These are phyloP conservation scores for Penicillium pancosmium DNA, from an alignment of 495 filamentous ascomycete species.

Conservation along the genomic window DNA sequence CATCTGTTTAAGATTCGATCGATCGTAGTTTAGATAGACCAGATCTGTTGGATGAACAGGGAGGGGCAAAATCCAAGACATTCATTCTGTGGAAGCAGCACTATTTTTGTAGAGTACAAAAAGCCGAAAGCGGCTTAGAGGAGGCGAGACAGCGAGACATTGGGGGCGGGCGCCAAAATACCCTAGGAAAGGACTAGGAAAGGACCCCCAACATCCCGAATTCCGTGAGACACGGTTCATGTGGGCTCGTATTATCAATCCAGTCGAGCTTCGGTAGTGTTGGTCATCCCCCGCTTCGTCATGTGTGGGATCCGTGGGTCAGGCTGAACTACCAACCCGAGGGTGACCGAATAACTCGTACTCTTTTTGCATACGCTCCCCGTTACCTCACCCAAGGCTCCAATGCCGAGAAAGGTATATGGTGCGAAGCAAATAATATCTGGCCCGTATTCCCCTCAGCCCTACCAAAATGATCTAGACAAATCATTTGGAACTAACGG, in stretches of 20 bases:
- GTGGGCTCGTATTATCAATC: background rate
- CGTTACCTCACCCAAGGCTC: too few relatives aligned
- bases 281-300: background rate
- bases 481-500: background rate
- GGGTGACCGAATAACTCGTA: too few relatives aligned
- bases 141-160: background rate
- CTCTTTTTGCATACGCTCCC: too few relatives aligned
- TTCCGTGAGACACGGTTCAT: background rate
- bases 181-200: background rate
- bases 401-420: too few relatives aligned
- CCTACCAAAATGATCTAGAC: constrained; percentile 1
- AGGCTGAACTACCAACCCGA: background rate
- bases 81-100: constrained; percentile 1
- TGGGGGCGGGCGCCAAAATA: constrained; percentile 11
- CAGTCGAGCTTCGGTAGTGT: background rate
- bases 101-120: constrained; percentile 21
- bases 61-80: constrained; percentile 23
- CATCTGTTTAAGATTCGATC: background rate
- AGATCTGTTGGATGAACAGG: background rate
- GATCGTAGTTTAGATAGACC: background rate
- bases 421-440: background rate
- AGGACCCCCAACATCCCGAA: background rate
- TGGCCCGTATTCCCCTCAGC: background rate
- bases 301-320: background rate
- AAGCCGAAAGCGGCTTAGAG: background rate